Evolutionary conservation across 768 basidiomycete species (phyloP).

Genomic region (Russula olivacea): DNA sequence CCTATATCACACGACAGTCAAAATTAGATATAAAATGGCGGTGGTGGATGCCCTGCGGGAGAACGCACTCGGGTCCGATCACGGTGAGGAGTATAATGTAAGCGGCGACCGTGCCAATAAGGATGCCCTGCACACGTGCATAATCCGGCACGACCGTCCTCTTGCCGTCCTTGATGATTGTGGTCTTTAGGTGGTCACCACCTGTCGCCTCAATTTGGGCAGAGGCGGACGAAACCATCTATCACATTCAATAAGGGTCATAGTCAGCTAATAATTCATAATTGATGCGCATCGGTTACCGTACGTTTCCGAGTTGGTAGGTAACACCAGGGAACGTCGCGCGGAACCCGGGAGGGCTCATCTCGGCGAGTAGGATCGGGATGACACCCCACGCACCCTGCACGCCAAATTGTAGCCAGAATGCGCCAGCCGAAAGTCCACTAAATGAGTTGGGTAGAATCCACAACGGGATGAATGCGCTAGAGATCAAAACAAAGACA

Average conservation of each 20-base stretch:
- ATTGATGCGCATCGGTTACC: background rate
- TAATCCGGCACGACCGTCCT: constrained; percentile 37
- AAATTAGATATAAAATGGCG: background rate
- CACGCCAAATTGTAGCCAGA: constrained; percentile 44
- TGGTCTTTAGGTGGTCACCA: constrained; percentile 22
- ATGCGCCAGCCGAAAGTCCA: constrained; percentile 42
- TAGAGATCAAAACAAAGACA: constrained; percentile 32
- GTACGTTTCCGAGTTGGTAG: constrained; percentile 40
- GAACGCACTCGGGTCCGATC: constrained; percentile 69
- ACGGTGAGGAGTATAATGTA: constrained; percentile 73
- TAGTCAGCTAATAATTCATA: background rate
- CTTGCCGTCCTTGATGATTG: constrained; percentile 18
- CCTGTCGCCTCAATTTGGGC: constrained; percentile 45
- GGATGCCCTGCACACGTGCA: constrained; percentile 73
- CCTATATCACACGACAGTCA: background rate
- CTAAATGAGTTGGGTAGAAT: constrained; percentile 40
- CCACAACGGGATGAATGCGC: constrained; percentile 39
- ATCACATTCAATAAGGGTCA: background rate
- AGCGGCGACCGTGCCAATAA: constrained; percentile 79
- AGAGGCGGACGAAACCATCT: constrained; percentile 43
- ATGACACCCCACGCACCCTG: constrained; percentile 36
- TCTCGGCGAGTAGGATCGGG: constrained; percentile 44
- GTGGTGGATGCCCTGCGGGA: background rate
- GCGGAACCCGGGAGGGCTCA: constrained; percentile 46
- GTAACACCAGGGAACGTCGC: constrained; percentile 42